Conservation (phyloP, 2,329 filamentous ascomycete genomes). For the Penicillium decumbens region DNA sequence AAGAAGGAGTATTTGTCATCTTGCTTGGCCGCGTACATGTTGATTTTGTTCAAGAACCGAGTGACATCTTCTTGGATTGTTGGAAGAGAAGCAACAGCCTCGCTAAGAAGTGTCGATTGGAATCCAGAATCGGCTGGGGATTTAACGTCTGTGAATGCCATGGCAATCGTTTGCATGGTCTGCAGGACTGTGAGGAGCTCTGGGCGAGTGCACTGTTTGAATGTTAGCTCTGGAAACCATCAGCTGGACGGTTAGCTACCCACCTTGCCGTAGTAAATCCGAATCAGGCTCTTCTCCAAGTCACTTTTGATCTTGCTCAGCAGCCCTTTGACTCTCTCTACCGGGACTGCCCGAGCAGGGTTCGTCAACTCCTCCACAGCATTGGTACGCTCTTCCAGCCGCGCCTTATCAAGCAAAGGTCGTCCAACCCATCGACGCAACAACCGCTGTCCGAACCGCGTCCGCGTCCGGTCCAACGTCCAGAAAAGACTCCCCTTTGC, state of each 20-base stretch:
- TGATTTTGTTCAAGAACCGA: conserved; percentile 76
- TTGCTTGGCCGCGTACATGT: conserved; percentile 71
- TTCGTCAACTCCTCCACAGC: conserved; percentile 83
- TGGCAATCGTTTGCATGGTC: conserved; percentile 73
- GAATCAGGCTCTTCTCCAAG: conserved; percentile 85
- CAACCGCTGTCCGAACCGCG: conserved; percentile 79
- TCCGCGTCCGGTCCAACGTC: conserved; percentile 88
- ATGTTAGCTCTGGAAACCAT: conserved; percentile 14
- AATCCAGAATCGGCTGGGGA: conserved; percentile 66
- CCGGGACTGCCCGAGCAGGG: conserved; percentile 59
- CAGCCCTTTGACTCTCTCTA: conserved; percentile 70
- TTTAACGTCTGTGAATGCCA: conserved; percentile 67
- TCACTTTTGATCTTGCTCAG: conserved; percentile 70
- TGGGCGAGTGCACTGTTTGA: conserved; percentile 65
- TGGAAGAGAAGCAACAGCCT: conserved; percentile 71
- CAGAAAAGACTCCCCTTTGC: conserved; percentile 89
- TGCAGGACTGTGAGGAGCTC: conserved; percentile 83
- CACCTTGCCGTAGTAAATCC: conserved; percentile 91
- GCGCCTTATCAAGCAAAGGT: conserved; percentile 70
- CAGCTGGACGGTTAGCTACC: not conserved
- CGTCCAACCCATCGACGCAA: conserved; percentile 93
- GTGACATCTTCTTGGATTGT: conserved; percentile 69
- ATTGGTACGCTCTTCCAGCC: conserved; percentile 70
- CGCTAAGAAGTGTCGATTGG: conserved; percentile 61
- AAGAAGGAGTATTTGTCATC: conserved; percentile 97